Evolutionary conservation across 164 flowering plant genomes (phyloP).

Genomic region (Houttuynia cordata): DNA sequence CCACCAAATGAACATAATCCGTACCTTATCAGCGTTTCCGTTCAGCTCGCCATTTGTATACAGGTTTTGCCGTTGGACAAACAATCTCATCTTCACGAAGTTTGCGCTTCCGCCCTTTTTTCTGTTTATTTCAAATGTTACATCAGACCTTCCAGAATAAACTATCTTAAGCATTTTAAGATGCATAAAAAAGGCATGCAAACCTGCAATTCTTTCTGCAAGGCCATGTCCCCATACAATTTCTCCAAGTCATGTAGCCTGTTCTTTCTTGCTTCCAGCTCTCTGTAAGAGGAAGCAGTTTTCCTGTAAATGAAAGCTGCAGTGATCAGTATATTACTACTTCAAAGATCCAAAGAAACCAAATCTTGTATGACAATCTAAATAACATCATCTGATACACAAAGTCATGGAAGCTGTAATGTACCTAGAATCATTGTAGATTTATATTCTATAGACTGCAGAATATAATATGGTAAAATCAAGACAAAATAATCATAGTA

Average conservation of each 20-base stretch:
- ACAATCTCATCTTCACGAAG: constrained; percentile 76
- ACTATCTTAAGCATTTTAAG: not conserved
- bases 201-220: constrained; percentile 78
- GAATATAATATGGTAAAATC: too few species aligned
- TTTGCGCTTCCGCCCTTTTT: constrained; percentile 68
- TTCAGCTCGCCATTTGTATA: constrained; percentile 74
- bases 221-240: constrained; percentile 52
- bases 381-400: too few species aligned
- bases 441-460: too few species aligned
- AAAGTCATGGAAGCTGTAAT: too few species aligned
- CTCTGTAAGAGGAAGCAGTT: constrained; percentile 46
- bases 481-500: too few species aligned
- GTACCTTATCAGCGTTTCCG: constrained; percentile 15
- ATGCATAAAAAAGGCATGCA: not conserved
- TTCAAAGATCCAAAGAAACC: too few species aligned
- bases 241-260: constrained; percentile 51
- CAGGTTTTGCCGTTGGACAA: constrained; percentile 49
- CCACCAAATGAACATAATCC: too few species aligned
- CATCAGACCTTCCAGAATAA: not conserved
- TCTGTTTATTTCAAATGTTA: constrained; percentile 21
- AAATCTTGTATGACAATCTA: too few species aligned
- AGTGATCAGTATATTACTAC: too few species aligned
- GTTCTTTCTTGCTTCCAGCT: constrained; percentile 55
- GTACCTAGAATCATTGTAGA: too few species aligned
- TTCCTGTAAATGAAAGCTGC: constrained; percentile 34